Base-by-base conservation (phyloP, 148 eudicot species). In the Cornus kousa region DNA sequence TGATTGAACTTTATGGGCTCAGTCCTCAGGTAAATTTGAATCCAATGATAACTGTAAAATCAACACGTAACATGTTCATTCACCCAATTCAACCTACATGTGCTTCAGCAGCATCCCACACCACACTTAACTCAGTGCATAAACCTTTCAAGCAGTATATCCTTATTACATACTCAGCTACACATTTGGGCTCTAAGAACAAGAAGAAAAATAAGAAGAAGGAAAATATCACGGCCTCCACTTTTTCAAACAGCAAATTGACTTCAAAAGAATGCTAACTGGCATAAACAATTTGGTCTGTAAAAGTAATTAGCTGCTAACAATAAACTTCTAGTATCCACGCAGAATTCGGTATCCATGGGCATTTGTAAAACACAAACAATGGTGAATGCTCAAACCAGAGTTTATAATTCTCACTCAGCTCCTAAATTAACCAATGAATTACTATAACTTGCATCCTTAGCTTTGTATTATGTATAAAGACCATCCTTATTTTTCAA, bases 21-120 rank as follows among this genome's bases (percentile, higher is more conserved):
- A 62, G 66, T 62, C 22, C 22, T 62, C 23, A 62, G 17, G 7
- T 62, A 17, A 62, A 62, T 62, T 17, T n/a, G 23, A 20, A 19
- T 62, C 23, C 66, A 62, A 17, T 3, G 9, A 24, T 5, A 20
- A 17, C 19, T 20, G 23, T 23, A 24, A 39, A 17, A 74, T 9
- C 24, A 32, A 62, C 40, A 40, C 16, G 9, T 1, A 68, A 13
- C 24, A 35, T 19, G 23, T 75, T 75, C 17, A 19, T 62, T 62
- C 20, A 62, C 48, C n/a, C 1, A 14, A 31, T 64, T 66, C 17
- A 8, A 65, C 37, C 28, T 13, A 64, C 59, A 10, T 2, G 19
- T 22, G 78, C 40, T 39, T 75, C 37, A 23, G 78, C 66, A 65
- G 68, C 70, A 75, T 75, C 78, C 78, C 37, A 75, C 12, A 4